Evolutionary conservation across 2,329 filamentous ascomycete genomes (phyloP).

Genomic region (Dendryphion nanum): DNA sequence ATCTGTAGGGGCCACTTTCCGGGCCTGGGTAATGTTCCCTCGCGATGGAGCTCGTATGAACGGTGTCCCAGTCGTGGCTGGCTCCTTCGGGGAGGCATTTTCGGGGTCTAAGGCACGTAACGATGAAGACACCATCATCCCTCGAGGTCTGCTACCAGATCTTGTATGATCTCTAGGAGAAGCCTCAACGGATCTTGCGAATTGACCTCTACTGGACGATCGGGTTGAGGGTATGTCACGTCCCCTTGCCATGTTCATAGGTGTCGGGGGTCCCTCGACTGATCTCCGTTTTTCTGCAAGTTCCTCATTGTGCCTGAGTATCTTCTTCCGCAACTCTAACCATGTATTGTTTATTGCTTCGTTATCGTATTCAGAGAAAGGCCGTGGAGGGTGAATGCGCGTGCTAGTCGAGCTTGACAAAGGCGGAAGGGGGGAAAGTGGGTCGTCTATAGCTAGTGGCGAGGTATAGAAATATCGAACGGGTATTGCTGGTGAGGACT

Average conservation of each 20-base stretch:
- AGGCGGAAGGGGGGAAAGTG: slow-evolving; percentile 66
- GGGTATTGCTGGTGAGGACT: slow-evolving; percentile 33
- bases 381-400: slow-evolving; percentile 64
- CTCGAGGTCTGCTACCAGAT: slow-evolving; percentile 1
- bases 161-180: slow-evolving; percentile 11
- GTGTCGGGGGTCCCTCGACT: slow-evolving; percentile 20
- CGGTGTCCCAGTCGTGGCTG: slow-evolving; percentile 48
- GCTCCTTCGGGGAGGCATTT: slow-evolving; percentile 26
- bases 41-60: slow-evolving; percentile 52
- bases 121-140: slow-evolving; percentile 22
- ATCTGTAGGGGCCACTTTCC: slow-evolving; percentile 21
- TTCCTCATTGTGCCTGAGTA: slow-evolving; percentile 44
- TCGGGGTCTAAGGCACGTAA: slow-evolving; percentile 29
- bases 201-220: slow-evolving; percentile 20
- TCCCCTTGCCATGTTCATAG: slow-evolving; percentile 23
- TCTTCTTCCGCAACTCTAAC: slow-evolving; percentile 58
- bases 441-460: slow-evolving; percentile 80
- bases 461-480: slow-evolving; percentile 78
- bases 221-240: slow-evolving; percentile 28
- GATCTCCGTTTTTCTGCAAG: slow-evolving; percentile 32
- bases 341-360: slow-evolving; percentile 76
- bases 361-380: slow-evolving; percentile 78
- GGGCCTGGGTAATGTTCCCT: slow-evolving; percentile 29
- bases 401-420: slow-evolving; percentile 47
- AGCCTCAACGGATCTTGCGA: slow-evolving; percentile 30